Evolutionary conservation across 495 filamentous ascomycete species (phyloP).

Genomic region (Neurospora sp.): DNA sequence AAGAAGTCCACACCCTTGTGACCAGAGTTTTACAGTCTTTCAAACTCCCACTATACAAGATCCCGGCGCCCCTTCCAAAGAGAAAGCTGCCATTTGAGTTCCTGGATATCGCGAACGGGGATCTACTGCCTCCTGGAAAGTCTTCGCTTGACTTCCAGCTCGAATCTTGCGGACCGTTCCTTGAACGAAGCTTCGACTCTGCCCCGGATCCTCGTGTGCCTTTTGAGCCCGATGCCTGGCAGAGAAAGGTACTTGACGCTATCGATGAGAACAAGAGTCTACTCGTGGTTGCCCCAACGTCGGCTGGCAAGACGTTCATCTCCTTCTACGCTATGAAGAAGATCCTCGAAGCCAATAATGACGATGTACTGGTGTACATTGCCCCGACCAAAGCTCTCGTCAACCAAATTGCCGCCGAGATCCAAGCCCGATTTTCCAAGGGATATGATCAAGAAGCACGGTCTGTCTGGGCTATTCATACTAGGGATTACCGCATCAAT

Average conservation of each 20-base stretch:
- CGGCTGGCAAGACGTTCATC: slow-evolving; percentile 51
- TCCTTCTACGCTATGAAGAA: slow-evolving; percentile 75
- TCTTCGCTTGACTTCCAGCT: slow-evolving; percentile 51
- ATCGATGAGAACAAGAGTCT: slow-evolving; percentile 58
- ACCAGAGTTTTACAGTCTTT: neutral
- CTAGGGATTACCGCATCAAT: slow-evolving; percentile 61
- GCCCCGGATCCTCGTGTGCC: slow-evolving; percentile 51
- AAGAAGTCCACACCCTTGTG: slow-evolving; percentile 3
- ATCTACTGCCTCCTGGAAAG: neutral
- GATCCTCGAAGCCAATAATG: slow-evolving; percentile 52
- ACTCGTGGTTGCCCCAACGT: slow-evolving; percentile 70
- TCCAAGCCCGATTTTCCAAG: slow-evolving; percentile 56
- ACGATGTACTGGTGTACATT: slow-evolving; percentile 65
- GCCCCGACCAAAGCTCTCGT: slow-evolving; percentile 76
- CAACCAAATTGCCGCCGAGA: slow-evolving; percentile 73
- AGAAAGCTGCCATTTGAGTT: slow-evolving; percentile 5
- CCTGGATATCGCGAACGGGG: neutral
- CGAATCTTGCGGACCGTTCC: slow-evolving; percentile 55
- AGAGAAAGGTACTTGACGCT: slow-evolving; percentile 60
- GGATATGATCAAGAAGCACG: slow-evolving; percentile 42
- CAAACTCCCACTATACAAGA: neutral
- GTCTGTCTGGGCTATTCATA: slow-evolving; percentile 72
- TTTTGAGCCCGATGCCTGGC: slow-evolving; percentile 70
- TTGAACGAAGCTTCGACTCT: slow-evolving; percentile 64
- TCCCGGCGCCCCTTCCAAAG: neutral